Conservation (phyloP, 192 early-diverging fungal species). For the Tieghemiomyces parasiticus region DNA sequence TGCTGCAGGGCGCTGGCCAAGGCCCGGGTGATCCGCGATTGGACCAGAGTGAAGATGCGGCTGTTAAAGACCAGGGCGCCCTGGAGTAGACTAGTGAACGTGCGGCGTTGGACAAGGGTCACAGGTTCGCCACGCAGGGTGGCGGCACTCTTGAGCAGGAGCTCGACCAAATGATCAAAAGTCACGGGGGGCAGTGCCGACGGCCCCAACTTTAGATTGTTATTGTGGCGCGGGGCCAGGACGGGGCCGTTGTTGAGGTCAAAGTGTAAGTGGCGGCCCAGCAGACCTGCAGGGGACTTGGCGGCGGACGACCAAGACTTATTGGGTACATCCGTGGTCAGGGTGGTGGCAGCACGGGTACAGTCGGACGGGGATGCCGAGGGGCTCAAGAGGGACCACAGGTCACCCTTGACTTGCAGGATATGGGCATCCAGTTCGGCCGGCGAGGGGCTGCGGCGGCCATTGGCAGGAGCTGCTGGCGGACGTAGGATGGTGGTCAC, state of each 20-base stretch:
- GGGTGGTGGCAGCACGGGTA: neutral
- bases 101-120: neutral
- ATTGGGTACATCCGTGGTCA: neutral
- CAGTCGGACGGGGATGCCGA: neutral
- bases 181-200: neutral
- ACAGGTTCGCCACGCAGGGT: neutral
- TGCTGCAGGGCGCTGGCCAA: neutral
- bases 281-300: neutral
- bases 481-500: neutral
- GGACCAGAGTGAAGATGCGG: neutral
- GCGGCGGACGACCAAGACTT: neutral
- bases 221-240: too few relatives aligned
- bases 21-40: neutral
- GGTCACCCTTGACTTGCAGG: neutral
- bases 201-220: neutral
- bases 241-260: neutral
- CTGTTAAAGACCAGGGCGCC: neutral
- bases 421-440: neutral
- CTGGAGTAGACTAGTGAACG: neutral
- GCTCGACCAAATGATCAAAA: constrained; percentile 2
- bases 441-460: too few relatives aligned
- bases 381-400: neutral
- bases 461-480: neutral
- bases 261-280: too few relatives aligned
- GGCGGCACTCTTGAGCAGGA: neutral